Percentiles rank a stretch among this genome's conserved stretches.
These are phyloP conservation scores for Scheffersomyces parashehatae DNA, from an alignment of 1,139 yeast genomes.

Conservation along the genomic window DNA sequence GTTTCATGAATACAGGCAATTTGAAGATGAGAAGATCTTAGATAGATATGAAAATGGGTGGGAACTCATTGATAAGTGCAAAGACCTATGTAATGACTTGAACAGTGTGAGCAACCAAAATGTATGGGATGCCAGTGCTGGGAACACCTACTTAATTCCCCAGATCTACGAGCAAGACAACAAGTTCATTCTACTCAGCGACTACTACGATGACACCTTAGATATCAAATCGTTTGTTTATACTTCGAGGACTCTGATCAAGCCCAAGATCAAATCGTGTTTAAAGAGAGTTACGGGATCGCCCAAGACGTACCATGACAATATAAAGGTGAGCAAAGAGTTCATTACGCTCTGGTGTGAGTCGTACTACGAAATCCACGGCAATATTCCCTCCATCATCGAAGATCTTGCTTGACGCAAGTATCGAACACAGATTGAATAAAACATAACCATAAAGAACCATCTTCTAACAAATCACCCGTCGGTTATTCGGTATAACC, in stretches of 20 bases:
- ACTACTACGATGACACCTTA: slow-evolving; percentile 6
- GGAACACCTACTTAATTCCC: slow-evolving; percentile 22
- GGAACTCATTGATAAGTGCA: slow-evolving; percentile 19
- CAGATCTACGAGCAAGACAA: slow-evolving; percentile 14
- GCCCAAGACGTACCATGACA: slow-evolving; percentile 1
- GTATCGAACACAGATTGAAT: background rate
- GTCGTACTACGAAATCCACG: slow-evolving; percentile 16
- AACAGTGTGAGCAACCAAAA: slow-evolving; percentile 9
- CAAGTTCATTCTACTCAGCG: slow-evolving; percentile 7
- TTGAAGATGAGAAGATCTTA: slow-evolving; percentile 11
- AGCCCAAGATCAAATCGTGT: slow-evolving; percentile 19
- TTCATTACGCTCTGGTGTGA: slow-evolving; percentile 23
- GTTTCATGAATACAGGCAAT: slow-evolving; percentile 15
- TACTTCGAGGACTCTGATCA: slow-evolving; percentile 15
- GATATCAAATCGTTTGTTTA: slow-evolving; percentile 9
- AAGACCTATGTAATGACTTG: slow-evolving; percentile 10
- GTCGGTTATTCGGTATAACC: too few relatives aligned
- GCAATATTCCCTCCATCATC: slow-evolving; percentile 11
- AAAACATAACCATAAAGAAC: background rate
- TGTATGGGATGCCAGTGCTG: slow-evolving; percentile 20
- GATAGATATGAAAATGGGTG: slow-evolving; percentile 21
- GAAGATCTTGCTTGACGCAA: slow-evolving; percentile 1
- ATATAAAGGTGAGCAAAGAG: slow-evolving; percentile 16
- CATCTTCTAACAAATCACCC: background rate
- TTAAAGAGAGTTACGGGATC: slow-evolving; percentile 14